A percentile compares a stretch with the other conserved stretches of the same genome.
Conservation (phyloP, 768 basidiomycete species). For the Pulveroboletus frians region DNA sequence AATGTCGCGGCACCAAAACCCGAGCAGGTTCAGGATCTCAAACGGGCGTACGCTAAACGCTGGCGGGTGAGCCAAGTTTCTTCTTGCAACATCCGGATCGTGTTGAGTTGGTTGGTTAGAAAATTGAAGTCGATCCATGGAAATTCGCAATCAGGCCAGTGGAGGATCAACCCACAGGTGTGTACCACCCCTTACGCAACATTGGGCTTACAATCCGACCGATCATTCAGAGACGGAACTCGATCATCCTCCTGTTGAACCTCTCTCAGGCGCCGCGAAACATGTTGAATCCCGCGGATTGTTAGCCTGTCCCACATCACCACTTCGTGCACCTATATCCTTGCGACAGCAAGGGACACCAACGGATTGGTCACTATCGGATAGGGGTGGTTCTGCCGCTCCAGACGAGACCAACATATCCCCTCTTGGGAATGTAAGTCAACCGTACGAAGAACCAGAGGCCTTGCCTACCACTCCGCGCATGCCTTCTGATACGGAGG, state of each 20-base stretch:
- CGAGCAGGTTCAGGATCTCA: conserved; percentile 7
- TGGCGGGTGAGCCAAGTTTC: conserved; percentile 19
- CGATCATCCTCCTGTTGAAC: neutral
- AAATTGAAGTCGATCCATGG: conserved; percentile 9
- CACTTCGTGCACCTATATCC: conserved; percentile 6
- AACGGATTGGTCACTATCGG: conserved; percentile 29
- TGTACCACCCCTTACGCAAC: neutral
- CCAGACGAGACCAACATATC: neutral
- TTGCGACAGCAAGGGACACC: conserved; percentile 22
- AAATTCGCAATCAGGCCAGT: conserved; percentile 11
- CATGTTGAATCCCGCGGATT: neutral
- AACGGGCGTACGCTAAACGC: conserved; percentile 20
- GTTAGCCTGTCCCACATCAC: neutral
- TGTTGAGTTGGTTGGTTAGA: conserved; percentile 11
- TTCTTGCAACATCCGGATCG: neutral
- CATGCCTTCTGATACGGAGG: conserved; percentile 11
- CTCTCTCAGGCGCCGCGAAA: neutral
- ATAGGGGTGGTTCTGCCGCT: conserved; percentile 15
- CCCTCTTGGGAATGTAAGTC: neutral
- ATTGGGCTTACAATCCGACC: neutral
- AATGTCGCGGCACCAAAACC: conserved; percentile 3
- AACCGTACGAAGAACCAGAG: conserved; percentile 2
- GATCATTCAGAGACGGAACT: conserved; percentile 4
- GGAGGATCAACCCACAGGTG: conserved; percentile 8
- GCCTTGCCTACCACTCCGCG: neutral